These are phyloP conservation scores for Solanum phureja DNA, from an alignment of 257 asterid species.

Conservation along the genomic window DNA sequence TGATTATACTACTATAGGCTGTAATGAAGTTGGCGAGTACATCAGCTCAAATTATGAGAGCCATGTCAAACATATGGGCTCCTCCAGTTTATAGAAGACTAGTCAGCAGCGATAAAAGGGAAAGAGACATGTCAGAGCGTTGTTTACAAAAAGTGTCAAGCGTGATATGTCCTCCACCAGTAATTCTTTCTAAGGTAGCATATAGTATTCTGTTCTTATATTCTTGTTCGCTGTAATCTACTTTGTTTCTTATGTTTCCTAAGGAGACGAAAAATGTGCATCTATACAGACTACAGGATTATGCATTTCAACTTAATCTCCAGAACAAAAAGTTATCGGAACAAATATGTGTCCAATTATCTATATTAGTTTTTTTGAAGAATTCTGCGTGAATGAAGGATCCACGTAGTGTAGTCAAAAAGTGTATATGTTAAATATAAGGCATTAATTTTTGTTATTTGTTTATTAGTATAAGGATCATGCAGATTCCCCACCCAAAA, in stretches of 20 bases:
- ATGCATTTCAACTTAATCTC: neutral
- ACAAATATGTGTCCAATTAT: neutral
- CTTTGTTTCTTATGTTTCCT: neutral
- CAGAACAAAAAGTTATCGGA: neutral
- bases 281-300: neutral
- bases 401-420: neutral
- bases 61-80: slow-evolving; percentile 47
- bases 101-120: slow-evolving; percentile 61
- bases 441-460: neutral
- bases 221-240: neutral
- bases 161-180: slow-evolving; percentile 46
- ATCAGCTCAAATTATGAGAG: slow-evolving; percentile 45
- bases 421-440: neutral
- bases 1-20: slow-evolving; percentile 31
- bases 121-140: slow-evolving; percentile 74
- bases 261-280: neutral
- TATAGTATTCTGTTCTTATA: neutral
- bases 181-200: slow-evolving; percentile 57
- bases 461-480: neutral
- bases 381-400: neutral
- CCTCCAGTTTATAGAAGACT: slow-evolving; percentile 82
- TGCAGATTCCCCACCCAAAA: neutral
- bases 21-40: slow-evolving; percentile 54
- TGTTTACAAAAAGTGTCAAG: slow-evolving; percentile 56
- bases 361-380: neutral